These are phyloP conservation scores for Aaosphaeria arxii DNA, from an alignment of 2,329 filamentous ascomycete genomes.

Conservation along the genomic window DNA sequence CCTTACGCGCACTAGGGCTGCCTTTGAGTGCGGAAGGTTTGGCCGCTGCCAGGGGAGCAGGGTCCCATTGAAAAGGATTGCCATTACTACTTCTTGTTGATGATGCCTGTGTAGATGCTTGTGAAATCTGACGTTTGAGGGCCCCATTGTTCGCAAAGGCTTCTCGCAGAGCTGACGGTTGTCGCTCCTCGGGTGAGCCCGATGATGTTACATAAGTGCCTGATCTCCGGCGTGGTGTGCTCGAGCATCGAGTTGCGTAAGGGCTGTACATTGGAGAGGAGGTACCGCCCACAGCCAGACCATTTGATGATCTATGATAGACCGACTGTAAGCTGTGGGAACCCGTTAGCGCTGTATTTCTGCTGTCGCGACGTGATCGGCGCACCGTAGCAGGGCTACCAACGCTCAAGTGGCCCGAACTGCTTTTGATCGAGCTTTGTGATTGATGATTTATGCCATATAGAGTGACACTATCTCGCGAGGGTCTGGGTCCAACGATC, in stretches of 20 bases:
- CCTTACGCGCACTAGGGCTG: slow-evolving; percentile 43
- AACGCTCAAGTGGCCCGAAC: slow-evolving; percentile 6
- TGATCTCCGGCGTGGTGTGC: slow-evolving; percentile 34
- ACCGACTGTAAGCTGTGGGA: slow-evolving; percentile 16
- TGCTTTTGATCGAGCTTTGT: slow-evolving; percentile 11
- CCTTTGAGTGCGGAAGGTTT: slow-evolving; percentile 46
- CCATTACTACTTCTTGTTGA: slow-evolving; percentile 43
- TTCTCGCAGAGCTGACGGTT: slow-evolving; percentile 24
- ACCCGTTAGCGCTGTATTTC: slow-evolving; percentile 5
- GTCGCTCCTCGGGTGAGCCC: slow-evolving; percentile 40
- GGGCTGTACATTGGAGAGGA: slow-evolving; percentile 26
- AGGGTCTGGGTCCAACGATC: slow-evolving; percentile 27
- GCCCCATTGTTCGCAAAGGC: slow-evolving; percentile 29
- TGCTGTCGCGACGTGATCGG: slow-evolving; percentile 6
- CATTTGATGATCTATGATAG: slow-evolving; percentile 33
- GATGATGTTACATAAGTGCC: slow-evolving; percentile 34
- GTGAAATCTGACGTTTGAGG: slow-evolving; percentile 38
- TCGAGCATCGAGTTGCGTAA: slow-evolving; percentile 21
- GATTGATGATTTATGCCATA: slow-evolving; percentile 13
- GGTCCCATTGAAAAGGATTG: slow-evolving; percentile 47
- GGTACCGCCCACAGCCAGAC: slow-evolving; percentile 31
- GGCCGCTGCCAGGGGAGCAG: slow-evolving; percentile 26
- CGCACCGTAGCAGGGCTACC: slow-evolving; percentile 2
- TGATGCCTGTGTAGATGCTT: slow-evolving; percentile 37
- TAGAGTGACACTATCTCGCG: slow-evolving; percentile 20